Base-by-base conservation (phyloP, 164 flowering plant genomes). In the Piper betle region DNA sequence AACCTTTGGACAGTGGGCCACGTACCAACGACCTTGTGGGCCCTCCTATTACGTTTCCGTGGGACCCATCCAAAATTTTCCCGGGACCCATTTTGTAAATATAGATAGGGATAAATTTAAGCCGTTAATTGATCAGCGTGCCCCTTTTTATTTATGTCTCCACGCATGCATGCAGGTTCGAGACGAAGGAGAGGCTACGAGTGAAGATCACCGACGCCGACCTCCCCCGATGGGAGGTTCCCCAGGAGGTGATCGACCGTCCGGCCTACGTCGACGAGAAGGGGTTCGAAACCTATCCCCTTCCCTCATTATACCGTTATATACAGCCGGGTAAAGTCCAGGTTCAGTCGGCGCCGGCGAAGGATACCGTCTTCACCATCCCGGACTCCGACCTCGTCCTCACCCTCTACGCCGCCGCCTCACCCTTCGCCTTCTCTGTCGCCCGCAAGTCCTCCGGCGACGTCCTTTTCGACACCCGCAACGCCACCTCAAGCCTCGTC, bases 211-310 rank as follows among this genome's bases (percentile, higher is more conserved):
- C 86, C 16, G 91, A 88, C 64, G 65, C 82, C 5, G 59, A 72
- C 37, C 50, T 64, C 25, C 71, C 53, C 4, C 73, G 96, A 71
- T 89, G 94, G 91, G 96, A 89, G 69, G 58, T 85, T n/a, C 96
- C 89, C 0, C 59, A 74, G 53, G 69, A 74, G 4, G 55, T 88
- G 61, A 38, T 88, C 46, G 84, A 80, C 46, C 82, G 84, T 43
- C 71, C 60, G 38, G 42, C 55, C 11, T 56, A 58, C 52, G 62
- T 39, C 66, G 50, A 1, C 50, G 2, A 43, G n/a, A n/a, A n/a
- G n/a, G n/a, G n/a, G n/a, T n/a, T n/a, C n/a, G n/a, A n/a, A n/a
- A n/a, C n/a, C n/a, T 42, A 25, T 53, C 33, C 58, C 37, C 25
- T 76, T 40, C 63, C 3, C 61, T 15, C 50, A 1, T 15, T 15